Evolutionary conservation across 2,329 filamentous ascomycete species (phyloP).

Genomic region (Ascochyta viciae-villosae): DNA sequence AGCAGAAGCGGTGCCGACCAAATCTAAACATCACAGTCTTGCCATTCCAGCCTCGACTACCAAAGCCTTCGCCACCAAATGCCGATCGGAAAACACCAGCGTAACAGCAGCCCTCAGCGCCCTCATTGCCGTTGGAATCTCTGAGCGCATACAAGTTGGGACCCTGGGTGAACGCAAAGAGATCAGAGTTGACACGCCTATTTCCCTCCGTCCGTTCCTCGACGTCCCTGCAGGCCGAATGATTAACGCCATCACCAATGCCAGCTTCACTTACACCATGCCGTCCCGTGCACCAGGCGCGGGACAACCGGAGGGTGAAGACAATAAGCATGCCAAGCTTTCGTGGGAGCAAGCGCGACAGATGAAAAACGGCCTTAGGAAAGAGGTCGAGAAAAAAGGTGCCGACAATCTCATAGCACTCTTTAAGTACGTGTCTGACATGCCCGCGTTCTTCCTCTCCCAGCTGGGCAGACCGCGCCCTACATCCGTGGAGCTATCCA

Average conservation of each 20-base stretch:
- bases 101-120: conserved; percentile 53
- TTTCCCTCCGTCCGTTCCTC: conserved; percentile 51
- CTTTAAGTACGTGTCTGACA: conserved; percentile 52
- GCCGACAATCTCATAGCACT: conserved; percentile 48
- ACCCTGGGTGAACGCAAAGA: conserved; percentile 25
- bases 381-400: conserved; percentile 26
- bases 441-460: conserved; percentile 46
- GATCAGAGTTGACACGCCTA: conserved; percentile 44
- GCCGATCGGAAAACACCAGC: conserved; percentile 50
- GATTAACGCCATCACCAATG: conserved; percentile 29
- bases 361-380: conserved; percentile 23
- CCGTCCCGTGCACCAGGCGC: background rate
- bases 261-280: background rate
- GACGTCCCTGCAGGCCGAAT: conserved; percentile 36
- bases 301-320: too few species aligned
- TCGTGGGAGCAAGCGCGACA: conserved; percentile 29
- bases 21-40: too few species aligned
- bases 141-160: conserved; percentile 33
- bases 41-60: conserved; percentile 23
- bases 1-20: background rate
- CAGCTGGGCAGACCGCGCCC: conserved; percentile 51
- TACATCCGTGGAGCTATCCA: conserved; percentile 55
- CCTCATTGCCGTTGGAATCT: conserved; percentile 49
- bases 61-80: conserved; percentile 37
- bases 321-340: conserved; percentile 3